A percentile compares a stretch with the other conserved stretches of the same genome.
These are phyloP conservation scores for Phlebopus sp. DNA, from an alignment of 1,284 basidiomycete species.

Conservation along the genomic window DNA sequence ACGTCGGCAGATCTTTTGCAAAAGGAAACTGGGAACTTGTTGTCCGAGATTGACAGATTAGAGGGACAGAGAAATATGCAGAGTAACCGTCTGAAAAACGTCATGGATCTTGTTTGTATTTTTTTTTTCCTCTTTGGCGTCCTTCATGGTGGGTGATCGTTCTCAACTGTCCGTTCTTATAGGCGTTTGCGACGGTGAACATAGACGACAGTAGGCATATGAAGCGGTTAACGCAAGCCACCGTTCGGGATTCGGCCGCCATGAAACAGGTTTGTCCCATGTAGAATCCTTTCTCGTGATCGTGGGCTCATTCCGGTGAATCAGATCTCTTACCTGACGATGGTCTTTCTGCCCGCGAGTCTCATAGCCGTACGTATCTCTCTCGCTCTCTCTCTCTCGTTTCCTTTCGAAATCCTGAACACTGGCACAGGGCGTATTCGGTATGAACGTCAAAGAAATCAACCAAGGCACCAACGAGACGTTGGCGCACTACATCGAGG, in stretches of 20 bases:
- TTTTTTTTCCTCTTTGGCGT: not conserved
- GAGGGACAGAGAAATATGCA: constrained; percentile 44
- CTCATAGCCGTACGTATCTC: constrained; percentile 45
- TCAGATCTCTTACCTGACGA: constrained; percentile 49
- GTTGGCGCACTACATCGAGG: constrained; percentile 39
- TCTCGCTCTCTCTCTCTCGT: not conserved
- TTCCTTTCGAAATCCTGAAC: no score
- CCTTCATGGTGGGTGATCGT: not conserved
- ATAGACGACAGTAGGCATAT: constrained; percentile 49
- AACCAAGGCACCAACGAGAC: constrained; percentile 29
- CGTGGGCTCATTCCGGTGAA: not conserved
- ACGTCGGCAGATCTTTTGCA: constrained; percentile 31
- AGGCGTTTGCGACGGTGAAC: constrained; percentile 51
- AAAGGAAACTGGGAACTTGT: constrained; percentile 42
- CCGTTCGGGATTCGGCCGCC: constrained; percentile 46
- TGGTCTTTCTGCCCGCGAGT: constrained; percentile 54
- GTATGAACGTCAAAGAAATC: constrained; percentile 48
- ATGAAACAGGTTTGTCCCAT: constrained; percentile 45
- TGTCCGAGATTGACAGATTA: constrained; percentile 46
- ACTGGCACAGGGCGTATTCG: constrained; percentile 40
- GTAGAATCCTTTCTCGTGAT: not conserved
- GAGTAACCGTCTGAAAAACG: constrained; percentile 47
- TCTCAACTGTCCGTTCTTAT: not conserved
- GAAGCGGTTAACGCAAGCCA: constrained; percentile 45
- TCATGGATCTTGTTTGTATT: constrained; percentile 48